Conservation (phyloP, 1,284 basidiomycete genomes). For the Sphaerobolus stellatus region DNA sequence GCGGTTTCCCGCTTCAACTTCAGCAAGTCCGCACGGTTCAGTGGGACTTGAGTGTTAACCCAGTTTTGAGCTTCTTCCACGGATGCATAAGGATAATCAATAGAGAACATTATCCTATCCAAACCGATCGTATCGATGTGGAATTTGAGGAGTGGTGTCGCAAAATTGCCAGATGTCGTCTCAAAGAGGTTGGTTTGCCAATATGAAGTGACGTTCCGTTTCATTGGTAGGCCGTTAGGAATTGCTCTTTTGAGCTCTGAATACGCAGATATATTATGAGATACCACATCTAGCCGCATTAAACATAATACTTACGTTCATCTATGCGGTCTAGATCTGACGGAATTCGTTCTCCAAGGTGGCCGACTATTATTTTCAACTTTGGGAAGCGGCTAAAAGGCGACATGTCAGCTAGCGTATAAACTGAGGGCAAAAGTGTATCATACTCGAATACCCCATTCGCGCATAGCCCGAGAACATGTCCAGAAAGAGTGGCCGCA, state of each 20-base stretch:
- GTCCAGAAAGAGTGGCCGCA: constrained; percentile 39
- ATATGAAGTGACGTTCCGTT: constrained; percentile 39
- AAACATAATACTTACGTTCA: constrained; percentile 28
- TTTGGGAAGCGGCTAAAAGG: constrained; percentile 40
- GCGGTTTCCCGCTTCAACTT: constrained; percentile 7
- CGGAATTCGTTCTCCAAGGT: constrained; percentile 43
- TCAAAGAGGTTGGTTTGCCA: constrained; percentile 44
- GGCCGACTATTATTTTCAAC: constrained; percentile 42
- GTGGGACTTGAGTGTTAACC: not conserved
- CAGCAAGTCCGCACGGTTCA: not conserved
- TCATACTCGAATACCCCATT: constrained; percentile 24
- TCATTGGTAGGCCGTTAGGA: constrained; percentile 39
- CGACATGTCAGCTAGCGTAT: not conserved
- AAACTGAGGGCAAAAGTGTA: not conserved
- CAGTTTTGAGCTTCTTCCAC: constrained; percentile 17
- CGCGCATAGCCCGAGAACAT: constrained; percentile 40
- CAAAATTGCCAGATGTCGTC: constrained; percentile 47
- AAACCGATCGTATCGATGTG: constrained; percentile 41
- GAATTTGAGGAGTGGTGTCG: constrained; percentile 38
- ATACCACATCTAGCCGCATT: not conserved
- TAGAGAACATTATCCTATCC: constrained; percentile 41
- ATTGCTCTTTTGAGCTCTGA: constrained; percentile 15
- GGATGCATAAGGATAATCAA: constrained; percentile 40
- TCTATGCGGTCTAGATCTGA: constrained; percentile 44
- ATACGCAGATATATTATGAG: not conserved